Evolutionary conservation across 257 asterid species (phyloP), one percentile per base, ranked within the genome.

Genomic region (Solanum ossicruentum): DNA sequence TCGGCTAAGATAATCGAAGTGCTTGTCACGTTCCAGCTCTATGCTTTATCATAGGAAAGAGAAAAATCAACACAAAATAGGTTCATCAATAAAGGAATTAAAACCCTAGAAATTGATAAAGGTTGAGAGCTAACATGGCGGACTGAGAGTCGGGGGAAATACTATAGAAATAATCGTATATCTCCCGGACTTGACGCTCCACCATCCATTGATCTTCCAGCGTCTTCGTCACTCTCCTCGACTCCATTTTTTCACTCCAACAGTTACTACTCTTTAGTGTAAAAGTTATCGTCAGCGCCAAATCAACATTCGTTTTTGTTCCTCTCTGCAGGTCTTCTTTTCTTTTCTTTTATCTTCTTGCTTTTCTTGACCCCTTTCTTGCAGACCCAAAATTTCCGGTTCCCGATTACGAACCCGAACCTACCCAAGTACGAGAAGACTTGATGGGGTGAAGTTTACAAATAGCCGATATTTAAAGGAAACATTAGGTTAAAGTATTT

Each of bases 131-230:
- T 92, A 79, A 95, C 99, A 89, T 81, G 85, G 86, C 93, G 60
- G 92, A 85, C 90, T 90, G 94, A 61, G 95, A 92, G 3, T 91
- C 92, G n/a, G 97, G 95, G 81, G 98, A 92, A 84, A 93, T 89
- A 39, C 88, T 88, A 88, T 15, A 54, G 87, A 92, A 91, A 28
- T 70, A 84, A 55, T 92, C 89, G 83, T 93, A 95, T 71, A 89
- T 87, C n/a, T 86, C 89, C 67, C 88, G 84, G 13, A 94, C 97
- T 21, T 90, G 94, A 51, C 86, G 85, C 92, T 92, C 93, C 26
- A 94, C 93, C 88, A 86, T 84, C 97, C 97, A 90, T 85, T 95
- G 99, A 15, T 95, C 98, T 86, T 92, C 95, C 89, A 94, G 92
- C 11, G 97, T 87, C 87, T 85, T 89, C 47, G 97, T 92, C 52